These are phyloP conservation scores for Eucalyptus polybractea DNA, from an alignment of 345 rosid genomes.

Conservation along the genomic window DNA sequence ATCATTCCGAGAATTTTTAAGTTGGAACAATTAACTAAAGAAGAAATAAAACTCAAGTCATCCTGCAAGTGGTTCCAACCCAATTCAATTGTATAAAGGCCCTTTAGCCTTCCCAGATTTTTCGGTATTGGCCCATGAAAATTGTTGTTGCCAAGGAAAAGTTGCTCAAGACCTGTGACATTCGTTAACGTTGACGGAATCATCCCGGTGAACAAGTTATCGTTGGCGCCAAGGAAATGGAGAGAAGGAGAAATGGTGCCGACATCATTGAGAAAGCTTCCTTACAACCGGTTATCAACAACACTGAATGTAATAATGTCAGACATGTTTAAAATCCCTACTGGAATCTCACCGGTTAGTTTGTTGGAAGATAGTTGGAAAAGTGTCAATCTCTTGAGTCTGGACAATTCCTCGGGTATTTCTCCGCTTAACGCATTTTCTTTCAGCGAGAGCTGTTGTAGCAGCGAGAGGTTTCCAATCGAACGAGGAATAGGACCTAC, in stretches of 20 bases:
- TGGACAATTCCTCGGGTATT: too few relatives aligned
- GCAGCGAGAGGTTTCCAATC: too few relatives aligned
- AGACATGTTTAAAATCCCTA: fast-evolving
- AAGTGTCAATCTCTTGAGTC: too few relatives aligned
- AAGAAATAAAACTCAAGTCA: too few relatives aligned
- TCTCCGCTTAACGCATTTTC: too few relatives aligned
- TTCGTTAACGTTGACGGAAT: not conserved
- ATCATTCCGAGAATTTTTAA: fast-evolving
- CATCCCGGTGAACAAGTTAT: not conserved
- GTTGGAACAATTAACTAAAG: too few relatives aligned
- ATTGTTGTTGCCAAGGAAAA: fast-evolving
- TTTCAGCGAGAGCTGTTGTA: too few relatives aligned
- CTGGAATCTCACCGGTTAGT: not conserved
- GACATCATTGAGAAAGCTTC: too few relatives aligned
- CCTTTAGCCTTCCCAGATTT: too few relatives aligned
- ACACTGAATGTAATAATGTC: fast-evolving
- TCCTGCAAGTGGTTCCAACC: fast-evolving
- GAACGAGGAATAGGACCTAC: too few relatives aligned
- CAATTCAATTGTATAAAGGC: fast-evolving
- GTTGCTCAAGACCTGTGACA: fast-evolving
- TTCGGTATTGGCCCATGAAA: too few relatives aligned
- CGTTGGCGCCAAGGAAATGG: fast-evolving
- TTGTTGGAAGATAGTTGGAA: too few relatives aligned
- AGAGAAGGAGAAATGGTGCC: not conserved
- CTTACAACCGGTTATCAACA: fast-evolving